Evolutionary conservation across 192 early-diverging fungal genomes (phyloP), one percentile per base, ranked within the genome.

Genomic region (Glomus cerebriforme): DNA sequence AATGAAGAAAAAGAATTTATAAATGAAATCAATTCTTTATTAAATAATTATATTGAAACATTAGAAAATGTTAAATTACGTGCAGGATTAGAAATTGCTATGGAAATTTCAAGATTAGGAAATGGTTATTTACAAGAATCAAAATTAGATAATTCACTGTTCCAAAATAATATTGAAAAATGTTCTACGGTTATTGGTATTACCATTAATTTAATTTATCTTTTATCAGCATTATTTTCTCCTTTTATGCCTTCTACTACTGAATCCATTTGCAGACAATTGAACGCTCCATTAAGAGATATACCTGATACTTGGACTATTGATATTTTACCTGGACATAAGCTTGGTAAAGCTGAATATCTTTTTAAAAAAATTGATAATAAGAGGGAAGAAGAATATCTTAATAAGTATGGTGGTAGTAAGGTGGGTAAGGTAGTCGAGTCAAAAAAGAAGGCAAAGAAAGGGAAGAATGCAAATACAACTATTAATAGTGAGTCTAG

Each of bases 81-180:
- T 59, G 82, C 86, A 19, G 98, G 88, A n/a, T 85, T 99, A 24
- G 87, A 86, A 73, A 81, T 90, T 22, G 95, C 93, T 78, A 98
- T 98, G 97, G 94, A 95, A 76, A 95, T 99, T 70, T 97, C 96
- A 27, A 92, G 93, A 6, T 92, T 92, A 35, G 98, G 97, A 37
- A 99, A 99, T 87, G 88, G 85, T 72, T 99, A 98, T 82, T 86
- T 99, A 59, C 98, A 99, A 84, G 94, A 96, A 67, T 93, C 93
- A 85, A 92, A 92, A 75, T 89, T 98, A 59, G 96, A 96, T 84
- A 98, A 98, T 83, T 84, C 89, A 45, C 85, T 99, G 29, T 99
- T 97, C 78, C 82, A 82, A 45, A 90, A 94, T 49, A 83, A 92
- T 78, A 93, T 92, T 70, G 83, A 85, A 17, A 87, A 92, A 75